Base-by-base conservation (phyloP, 306 rosid genomes). In the Purshia tridentata region DNA sequence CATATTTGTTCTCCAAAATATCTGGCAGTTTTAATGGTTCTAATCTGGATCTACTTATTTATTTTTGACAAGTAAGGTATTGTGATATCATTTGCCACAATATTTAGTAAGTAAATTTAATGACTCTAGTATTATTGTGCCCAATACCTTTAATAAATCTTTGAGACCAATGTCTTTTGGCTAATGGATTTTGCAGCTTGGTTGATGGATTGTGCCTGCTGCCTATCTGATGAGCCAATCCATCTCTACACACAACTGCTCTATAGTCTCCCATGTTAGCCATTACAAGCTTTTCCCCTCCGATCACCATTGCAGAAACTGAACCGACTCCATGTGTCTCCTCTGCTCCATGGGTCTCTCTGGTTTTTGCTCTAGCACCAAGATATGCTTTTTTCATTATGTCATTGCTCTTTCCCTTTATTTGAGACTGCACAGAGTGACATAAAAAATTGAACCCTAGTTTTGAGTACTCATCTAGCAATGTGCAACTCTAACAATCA, bases 171-270 rank as follows among this genome's bases (percentile, higher is more conserved):
- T 72, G 86, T 64, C 70, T 65, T 64, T 76, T 81, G 5, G 65
- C 19, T 5, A 76, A 55, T 54, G 79, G 75, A 29, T 29, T 29
- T 2, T 29, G 35, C 35, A 29, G 35, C 35, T 76, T 81, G 5
- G 65, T 16, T 5, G 77, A 55, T 54, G 79, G 75, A 6, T 76
- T 79, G 58, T 74, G 67, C 70, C 60, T 78, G 45, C 76, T 66
- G 48, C 78, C 59, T 46, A 78, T 75, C 57, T 80, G 81, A 84
- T 81, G 81, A 81, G 97, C 96, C 8, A 80, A 70, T 35, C 97
- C 98, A 80, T 88, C 81, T 88, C 85, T 90, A 69, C 96, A 94
- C 20, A 94, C 70, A 68, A 94, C 89, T 74, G 86, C 87, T 76
- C 84, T 85, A 16, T 88, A 94, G 55, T 86, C 81, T 35, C 98